Conservation (phyloP, 139 green algal genomes). For the Trebouxia sp. region DNA sequence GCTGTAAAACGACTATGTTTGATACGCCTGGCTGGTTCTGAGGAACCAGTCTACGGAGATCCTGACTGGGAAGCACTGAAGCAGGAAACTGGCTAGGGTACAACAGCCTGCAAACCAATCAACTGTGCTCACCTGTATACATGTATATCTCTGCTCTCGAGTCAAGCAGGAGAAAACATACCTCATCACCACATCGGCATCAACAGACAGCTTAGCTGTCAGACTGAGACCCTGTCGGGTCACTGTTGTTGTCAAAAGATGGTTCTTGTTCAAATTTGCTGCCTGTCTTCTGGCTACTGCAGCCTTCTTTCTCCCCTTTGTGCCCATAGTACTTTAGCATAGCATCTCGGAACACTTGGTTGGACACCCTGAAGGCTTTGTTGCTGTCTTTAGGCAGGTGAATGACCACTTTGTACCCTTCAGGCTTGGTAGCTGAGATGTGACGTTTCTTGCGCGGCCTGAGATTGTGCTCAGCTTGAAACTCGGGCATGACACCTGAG, state of each 20-base stretch:
- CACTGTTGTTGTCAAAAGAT: slow-evolving; percentile 1
- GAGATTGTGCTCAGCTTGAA: too few relatives aligned
- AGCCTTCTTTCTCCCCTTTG: background rate
- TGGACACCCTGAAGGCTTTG: slow-evolving; percentile 18
- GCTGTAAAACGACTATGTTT: slow-evolving; percentile 5
- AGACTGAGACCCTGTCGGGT: background rate
- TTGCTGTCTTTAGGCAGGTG: slow-evolving; percentile 8
- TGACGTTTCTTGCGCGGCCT: slow-evolving; percentile 20
- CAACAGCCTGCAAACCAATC: background rate
- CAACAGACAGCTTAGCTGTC: background rate
- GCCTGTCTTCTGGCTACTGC: slow-evolving; percentile 6
- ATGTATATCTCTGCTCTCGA: background rate
- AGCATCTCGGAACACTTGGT: slow-evolving; percentile 5
- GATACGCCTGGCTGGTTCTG: slow-evolving; percentile 9
- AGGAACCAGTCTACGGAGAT: too few relatives aligned
- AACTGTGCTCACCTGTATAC: too few relatives aligned
- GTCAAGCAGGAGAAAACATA: background rate
- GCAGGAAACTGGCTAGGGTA: background rate
- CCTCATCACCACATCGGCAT: background rate
- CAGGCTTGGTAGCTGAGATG: background rate
- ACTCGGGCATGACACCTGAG: too few relatives aligned
- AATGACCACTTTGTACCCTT: background rate
- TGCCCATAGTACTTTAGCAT: slow-evolving; percentile 13
- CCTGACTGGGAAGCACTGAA: background rate
- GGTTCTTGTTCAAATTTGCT: background rate